Conservation (phyloP, 2,329 filamentous ascomycete genomes). For the Elsinoe arachidis region DNA sequence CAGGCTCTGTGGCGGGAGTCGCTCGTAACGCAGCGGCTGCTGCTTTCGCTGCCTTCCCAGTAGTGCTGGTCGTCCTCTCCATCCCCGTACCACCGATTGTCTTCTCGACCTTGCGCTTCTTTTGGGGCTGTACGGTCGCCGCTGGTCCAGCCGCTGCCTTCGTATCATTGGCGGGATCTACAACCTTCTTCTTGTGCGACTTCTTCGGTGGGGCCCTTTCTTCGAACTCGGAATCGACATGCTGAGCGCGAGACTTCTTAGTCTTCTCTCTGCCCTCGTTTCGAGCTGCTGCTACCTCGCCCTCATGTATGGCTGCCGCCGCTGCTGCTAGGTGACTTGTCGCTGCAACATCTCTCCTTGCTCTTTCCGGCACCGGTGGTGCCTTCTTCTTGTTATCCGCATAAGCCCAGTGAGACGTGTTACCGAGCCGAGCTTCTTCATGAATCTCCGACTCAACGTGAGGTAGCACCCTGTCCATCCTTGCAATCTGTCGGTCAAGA, state of each 20-base stretch:
- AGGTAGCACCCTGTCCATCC: constrained; percentile 80
- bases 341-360: constrained; percentile 68
- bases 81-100: constrained; percentile 36
- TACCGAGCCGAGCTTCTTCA: constrained; percentile 89
- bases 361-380: constrained; percentile 57
- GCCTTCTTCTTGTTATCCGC: constrained; percentile 62
- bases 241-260: constrained; percentile 55
- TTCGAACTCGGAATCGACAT: constrained; percentile 71
- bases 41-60: constrained; percentile 24
- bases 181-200: constrained; percentile 51
- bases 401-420: constrained; percentile 90
- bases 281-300: constrained; percentile 69
- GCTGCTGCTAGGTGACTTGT: constrained; percentile 61
- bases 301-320: constrained; percentile 66
- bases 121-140: constrained; percentile 47
- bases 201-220: constrained; percentile 57
- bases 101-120: constrained; percentile 77
- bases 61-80: constrained; percentile 63
- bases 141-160: constrained; percentile 49
- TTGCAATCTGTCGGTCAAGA: constrained; percentile 71
- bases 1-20: constrained; percentile 56
- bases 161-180: constrained; percentile 36
- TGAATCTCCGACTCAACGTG: constrained; percentile 84
- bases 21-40: constrained; percentile 55
- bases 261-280: constrained; percentile 74